Evolutionary conservation across 192 early-diverging fungal genomes (phyloP), one percentile per base, ranked within the genome.

Genomic region (Borealophlyctis nickersoniae): DNA sequence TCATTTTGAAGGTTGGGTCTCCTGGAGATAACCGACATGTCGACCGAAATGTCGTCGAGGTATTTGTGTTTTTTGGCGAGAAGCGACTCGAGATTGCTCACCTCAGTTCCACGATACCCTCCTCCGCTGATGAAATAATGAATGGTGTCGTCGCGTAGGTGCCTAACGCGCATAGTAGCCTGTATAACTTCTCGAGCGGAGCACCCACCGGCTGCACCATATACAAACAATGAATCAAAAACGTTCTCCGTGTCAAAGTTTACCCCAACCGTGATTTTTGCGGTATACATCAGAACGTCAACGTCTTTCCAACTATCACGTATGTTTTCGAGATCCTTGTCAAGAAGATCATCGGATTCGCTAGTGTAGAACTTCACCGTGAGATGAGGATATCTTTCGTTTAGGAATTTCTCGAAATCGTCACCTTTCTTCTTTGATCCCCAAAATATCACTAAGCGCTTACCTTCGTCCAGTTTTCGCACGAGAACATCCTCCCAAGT

Each of bases 111-210:
- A 28, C 28, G 28, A 27, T 56, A 32, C 28, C 54, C 54, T 31
- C 54, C 54, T 27, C 54, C 54, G 33, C 54, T 56, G 54, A 56
- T 56, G 30, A 26, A 56, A 56, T 56, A 56, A 19, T 56, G 54
- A 5, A 56, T 31, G n/a, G 54, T 56, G 54, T 28, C 33, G 30
- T 56, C 54, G 33, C 33, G 28, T 27, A 56, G 33, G 33, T 56
- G 54, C 33, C 26, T 27, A 2, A 56, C 54, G 19, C 54, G 54
- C 30, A 31, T 56, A 27, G 54, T 31, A 2, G 54, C 54, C 54
- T 56, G 54, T 31, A 56, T 56, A n/a, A 27, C 54, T 22, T 56
- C 54, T 4, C 54, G 54, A 32, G 54, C 54, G 54, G 28, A 22
- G 19, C 28, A 56, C n/a, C 54, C 54, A 31, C 54, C 54, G 5